Base-by-base conservation (phyloP, 805 yeast genomes). In the Grigorovia humatica region DNA sequence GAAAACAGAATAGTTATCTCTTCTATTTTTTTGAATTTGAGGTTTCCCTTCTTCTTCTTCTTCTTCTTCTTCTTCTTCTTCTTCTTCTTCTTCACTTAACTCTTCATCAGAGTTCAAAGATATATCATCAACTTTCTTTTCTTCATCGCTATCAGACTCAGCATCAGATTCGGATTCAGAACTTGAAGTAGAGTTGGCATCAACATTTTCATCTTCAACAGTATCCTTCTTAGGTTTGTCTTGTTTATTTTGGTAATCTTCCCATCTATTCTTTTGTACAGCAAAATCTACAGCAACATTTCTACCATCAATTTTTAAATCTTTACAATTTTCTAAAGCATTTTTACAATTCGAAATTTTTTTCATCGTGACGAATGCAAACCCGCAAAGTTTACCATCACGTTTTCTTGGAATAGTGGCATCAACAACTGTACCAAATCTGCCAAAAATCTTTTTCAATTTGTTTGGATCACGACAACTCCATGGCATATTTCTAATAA, bases 401-500 rank as follows among this genome's bases (percentile, higher is more conserved):
- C 78, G 76, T 63, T 86, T 88, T 61, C 87, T 80, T 47, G 99
- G 99, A 58, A 93, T 88, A 58, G 81, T 80, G 0, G 91, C 95
- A 62, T 89, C 96, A 27, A 79, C 80, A 40, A 93, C 96, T 30
- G 85, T 83, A 49, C 99, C 99, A 64, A 72, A 93, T 61, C 80
- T 81, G 52, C 76, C 70, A 64, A 93, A 93, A 8, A 81, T 62
- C 59, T 82, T 82, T 62, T 78, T 82, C 61, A 93, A 74, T 51
- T 79, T 81, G 4, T 80, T 80, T 4, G 95, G 83, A 54, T 83
- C 81, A 64, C 91, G 81, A 46, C 93, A 82, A 15, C 96, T 83
- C 99, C 99, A 93, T 12, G 99, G 99, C 68, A 93, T 77, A 66
- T 93, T 93, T 64, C 99, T 78, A 42, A 93, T 75, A 58, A 93